Conservation (phyloP, 345 rosid genomes). For the Euphorbia lathyris region DNA sequence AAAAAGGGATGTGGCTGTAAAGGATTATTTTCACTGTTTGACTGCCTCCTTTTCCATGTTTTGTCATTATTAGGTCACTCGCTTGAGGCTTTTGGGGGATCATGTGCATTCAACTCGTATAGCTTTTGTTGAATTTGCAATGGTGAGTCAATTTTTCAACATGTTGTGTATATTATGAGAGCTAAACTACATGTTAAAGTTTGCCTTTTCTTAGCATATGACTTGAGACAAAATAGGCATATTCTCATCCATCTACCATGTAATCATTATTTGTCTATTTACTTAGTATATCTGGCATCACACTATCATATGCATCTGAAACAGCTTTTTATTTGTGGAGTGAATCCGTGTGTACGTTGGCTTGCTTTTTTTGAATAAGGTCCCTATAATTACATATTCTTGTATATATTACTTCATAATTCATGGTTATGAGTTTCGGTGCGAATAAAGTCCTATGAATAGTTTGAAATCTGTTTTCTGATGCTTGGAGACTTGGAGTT, state of each 20-base stretch:
- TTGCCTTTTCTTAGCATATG: neutral
- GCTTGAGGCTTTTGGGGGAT: slow-evolving; percentile 84
- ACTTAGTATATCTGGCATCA: neutral
- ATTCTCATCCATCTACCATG: neutral
- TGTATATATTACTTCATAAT: neutral
- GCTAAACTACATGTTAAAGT: neutral
- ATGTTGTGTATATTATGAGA: slow-evolving; percentile 4
- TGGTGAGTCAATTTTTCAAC: slow-evolving; percentile 40
- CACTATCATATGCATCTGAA: neutral
- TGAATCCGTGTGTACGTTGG: neutral
- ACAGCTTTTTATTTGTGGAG: neutral
- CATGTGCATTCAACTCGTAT: slow-evolving; percentile 80
- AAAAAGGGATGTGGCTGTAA: neutral
- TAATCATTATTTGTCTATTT: neutral
- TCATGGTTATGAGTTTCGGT: neutral
- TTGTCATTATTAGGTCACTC: slow-evolving; percentile 55
- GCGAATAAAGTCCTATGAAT: neutral
- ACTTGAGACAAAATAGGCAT: neutral
- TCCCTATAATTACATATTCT: neutral
- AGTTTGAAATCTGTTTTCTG: neutral
- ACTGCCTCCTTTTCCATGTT: neutral
- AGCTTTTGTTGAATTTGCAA: slow-evolving; percentile 83
- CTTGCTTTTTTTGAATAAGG: neutral
- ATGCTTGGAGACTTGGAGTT: neutral
- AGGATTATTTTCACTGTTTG: slow-evolving; percentile 5